Evolutionary conservation across 257 asterid genomes (phyloP).

Genomic region (Capsicum chinense): DNA sequence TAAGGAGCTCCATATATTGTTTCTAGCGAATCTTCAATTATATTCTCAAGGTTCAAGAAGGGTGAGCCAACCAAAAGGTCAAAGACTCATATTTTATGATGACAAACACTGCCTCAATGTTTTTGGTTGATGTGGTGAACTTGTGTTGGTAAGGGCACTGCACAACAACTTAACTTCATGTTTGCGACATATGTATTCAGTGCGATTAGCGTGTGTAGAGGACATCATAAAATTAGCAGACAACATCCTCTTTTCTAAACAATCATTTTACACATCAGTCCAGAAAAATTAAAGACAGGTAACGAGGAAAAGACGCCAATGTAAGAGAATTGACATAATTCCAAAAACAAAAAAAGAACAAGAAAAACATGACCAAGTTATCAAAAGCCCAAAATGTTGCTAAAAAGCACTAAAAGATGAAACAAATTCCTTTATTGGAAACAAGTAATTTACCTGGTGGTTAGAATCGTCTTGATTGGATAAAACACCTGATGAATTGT

Average conservation of each 20-base stretch:
- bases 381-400: not conserved
- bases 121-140: not conserved
- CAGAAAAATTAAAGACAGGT: not conserved
- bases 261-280: not conserved
- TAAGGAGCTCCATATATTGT: not conserved
- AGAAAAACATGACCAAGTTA: not conserved
- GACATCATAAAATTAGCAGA: not conserved
- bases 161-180: constrained; percentile 8
- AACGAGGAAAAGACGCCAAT: not conserved
- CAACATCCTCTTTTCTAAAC: not conserved
- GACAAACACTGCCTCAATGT: not conserved
- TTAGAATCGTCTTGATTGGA: constrained; percentile 54
- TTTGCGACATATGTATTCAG: not conserved
- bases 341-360: not conserved
- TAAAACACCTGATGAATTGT: constrained; percentile 49
- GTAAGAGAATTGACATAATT: not conserved
- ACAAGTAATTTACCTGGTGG: constrained; percentile 50
- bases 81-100: not conserved
- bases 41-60: constrained; percentile 21
- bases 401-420: not conserved
- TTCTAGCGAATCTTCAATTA: not conserved
- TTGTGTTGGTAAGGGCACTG: not conserved
- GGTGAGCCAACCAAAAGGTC: not conserved
- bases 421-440: not conserved
- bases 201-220: not conserved